Base-by-base conservation (phyloP, 495 filamentous ascomycete genomes). In the Neurospora sp. region DNA sequence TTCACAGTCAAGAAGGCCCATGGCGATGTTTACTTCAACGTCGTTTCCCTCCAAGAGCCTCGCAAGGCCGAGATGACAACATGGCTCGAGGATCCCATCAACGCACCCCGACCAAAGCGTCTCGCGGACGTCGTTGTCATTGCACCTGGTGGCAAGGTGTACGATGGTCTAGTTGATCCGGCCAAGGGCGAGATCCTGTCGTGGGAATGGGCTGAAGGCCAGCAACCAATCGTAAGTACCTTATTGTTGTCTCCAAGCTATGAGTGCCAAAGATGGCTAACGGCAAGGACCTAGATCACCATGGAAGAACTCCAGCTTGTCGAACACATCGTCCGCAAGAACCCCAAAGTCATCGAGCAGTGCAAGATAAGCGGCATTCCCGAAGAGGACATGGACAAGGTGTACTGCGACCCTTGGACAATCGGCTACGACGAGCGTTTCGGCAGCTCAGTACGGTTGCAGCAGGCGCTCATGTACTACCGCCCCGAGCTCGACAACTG, bases 381-480 rank as follows among this genome's bases (percentile, higher is more conserved):
- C 8, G 87, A 84, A 70, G 88, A 93, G 75, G 93, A 97, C 75
- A 97, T 96, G 94, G 80, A 94, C 81, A 96, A 95, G 82, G 92
- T 97, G 48, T 96, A 96, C 81, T 96, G 93, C 82, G 83, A 85
- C 68, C 93, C 94, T 14, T 98, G 94, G 94, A 97, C 94, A 16
- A 97, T 98, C 82, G 94, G 94, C 22, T 97, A 93, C 76, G 94
- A 98, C 78, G 94, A 96, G 84, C 90, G 94, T 7, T 95, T 94
- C 76, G 94, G 94, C 70, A 94, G 83, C 76, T 87, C 85, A 41
- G 86, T 93, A 39, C 91, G 94, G 72, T 87, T 97, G 18, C 94
- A 98, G 79, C 94, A 98, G 81, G 94, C 94, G 18, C 84, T 98
- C 44, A 97, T 97, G 93, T 98, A 98, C 84, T 98, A 97, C 80